phyloP scores from a whole-genome alignment of 345 rosid genomes.

The Ceriops decandra region DNA sequence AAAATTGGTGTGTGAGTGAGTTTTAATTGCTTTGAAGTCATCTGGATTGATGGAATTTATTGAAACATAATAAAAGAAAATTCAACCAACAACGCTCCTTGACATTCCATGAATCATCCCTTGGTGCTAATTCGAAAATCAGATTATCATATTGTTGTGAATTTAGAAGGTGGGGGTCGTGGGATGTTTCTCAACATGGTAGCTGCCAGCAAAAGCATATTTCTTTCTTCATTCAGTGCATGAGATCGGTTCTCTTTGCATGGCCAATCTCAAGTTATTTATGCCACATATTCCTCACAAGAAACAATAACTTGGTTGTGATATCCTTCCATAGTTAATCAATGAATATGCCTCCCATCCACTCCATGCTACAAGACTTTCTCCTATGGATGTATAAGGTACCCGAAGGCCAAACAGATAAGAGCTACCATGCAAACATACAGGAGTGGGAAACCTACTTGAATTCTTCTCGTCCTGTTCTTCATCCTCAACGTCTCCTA shows the following conservation, averaged over 20 bases:
- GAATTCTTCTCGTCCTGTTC: constrained; percentile 21
- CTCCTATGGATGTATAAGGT: constrained; percentile 28
- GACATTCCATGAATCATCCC: too few species aligned
- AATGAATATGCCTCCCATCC: background rate
- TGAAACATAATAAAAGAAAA: too few species aligned
- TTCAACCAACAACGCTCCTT: too few species aligned
- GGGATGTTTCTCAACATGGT: too few species aligned
- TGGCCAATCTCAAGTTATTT: background rate
- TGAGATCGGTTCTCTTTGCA: constrained; percentile 1
- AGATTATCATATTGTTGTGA: too few species aligned
- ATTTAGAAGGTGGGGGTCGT: too few species aligned
- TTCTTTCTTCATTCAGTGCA: too few species aligned
- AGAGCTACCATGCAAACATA: constrained; percentile 42
- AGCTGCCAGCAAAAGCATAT: too few species aligned
- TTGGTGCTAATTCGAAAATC: too few species aligned
- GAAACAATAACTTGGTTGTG: background rate
- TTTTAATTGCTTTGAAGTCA: too few species aligned
- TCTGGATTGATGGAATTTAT: too few species aligned
- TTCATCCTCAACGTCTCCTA: constrained; percentile 38
- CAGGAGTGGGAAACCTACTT: constrained; percentile 44
- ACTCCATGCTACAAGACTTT: background rate
- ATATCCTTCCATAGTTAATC: background rate
- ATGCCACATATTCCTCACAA: background rate
- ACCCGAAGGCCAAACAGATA: constrained; percentile 35
- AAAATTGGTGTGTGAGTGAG: too few species aligned